A percentile compares a stretch with the other conserved stretches of the same genome.
These are phyloP conservation scores for Sporothrix pallida DNA, from an alignment of 2,329 filamentous ascomycete species.

Conservation along the genomic window DNA sequence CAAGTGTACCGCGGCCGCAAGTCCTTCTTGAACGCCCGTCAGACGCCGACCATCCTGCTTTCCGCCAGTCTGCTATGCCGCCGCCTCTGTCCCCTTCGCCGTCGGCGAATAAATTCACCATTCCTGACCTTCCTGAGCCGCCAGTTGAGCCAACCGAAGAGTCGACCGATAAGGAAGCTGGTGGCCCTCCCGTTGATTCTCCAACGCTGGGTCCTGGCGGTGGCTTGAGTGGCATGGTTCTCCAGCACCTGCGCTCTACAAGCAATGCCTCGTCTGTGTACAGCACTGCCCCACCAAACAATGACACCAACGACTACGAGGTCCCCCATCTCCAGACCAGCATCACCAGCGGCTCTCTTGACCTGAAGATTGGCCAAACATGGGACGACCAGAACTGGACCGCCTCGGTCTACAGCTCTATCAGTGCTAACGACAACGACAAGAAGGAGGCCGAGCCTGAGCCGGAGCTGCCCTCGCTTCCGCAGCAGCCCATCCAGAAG, in stretches of 20 bases:
- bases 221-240: constrained; percentile 80
- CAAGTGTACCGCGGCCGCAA: constrained; percentile 43
- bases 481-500: not conserved
- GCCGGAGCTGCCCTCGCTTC: not conserved
- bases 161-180: not conserved
- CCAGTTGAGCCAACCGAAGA: not conserved
- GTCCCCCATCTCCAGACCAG: constrained; percentile 14
- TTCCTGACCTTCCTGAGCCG: constrained; percentile 40
- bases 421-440: not conserved
- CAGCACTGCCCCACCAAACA: constrained; percentile 44
- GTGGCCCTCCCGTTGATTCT: constrained; percentile 63
- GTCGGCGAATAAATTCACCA: not conserved
- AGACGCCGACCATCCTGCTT: constrained; percentile 61
- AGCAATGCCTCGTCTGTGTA: constrained; percentile 85
- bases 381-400: constrained; percentile 49
- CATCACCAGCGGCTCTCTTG: constrained; percentile 45
- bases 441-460: constrained; percentile 3
- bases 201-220: constrained; percentile 75
- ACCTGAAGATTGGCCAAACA: constrained; percentile 48
- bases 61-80: constrained; percentile 54
- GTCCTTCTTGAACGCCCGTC: constrained; percentile 55
- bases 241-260: constrained; percentile 79
- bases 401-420: constrained; percentile 30
- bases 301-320: not conserved
- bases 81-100: constrained; percentile 50